Evolutionary conservation across 2,329 filamentous ascomycete genomes (phyloP).

Genomic region (Epichloe aotearoae): DNA sequence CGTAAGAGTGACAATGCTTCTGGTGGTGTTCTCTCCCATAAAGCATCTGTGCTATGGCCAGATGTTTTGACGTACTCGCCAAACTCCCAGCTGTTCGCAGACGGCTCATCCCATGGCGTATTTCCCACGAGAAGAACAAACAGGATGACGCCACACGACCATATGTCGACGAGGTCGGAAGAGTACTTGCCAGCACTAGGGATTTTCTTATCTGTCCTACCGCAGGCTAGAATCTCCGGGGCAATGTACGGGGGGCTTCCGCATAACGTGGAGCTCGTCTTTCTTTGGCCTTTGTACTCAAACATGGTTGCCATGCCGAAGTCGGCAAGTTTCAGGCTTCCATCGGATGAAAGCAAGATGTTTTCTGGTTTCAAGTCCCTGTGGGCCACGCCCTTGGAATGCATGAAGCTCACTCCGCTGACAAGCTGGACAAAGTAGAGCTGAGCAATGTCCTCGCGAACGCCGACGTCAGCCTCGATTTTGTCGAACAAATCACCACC

Average conservation of each 20-base stretch:
- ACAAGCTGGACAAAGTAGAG: slow-evolving; percentile 91
- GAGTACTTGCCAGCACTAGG: slow-evolving; percentile 47
- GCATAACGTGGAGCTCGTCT: slow-evolving; percentile 78
- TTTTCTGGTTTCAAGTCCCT: slow-evolving; percentile 91
- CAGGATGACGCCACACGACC: slow-evolving; percentile 96
- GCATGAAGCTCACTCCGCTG: slow-evolving; percentile 84
- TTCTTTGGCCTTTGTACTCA: slow-evolving; percentile 70
- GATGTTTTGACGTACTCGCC: slow-evolving; percentile 71
- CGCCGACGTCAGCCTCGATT: slow-evolving; percentile 92
- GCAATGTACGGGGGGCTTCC: slow-evolving; percentile 96
- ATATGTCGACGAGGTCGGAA: slow-evolving; percentile 78
- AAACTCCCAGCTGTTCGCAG: slow-evolving; percentile 75
- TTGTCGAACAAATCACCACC: slow-evolving; percentile 98
- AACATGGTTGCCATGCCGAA: slow-evolving; percentile 95
- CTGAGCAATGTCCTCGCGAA: slow-evolving; percentile 89
- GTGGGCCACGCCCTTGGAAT: slow-evolving; percentile 89
- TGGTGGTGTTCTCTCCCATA: slow-evolving; percentile 69
- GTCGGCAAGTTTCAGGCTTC: slow-evolving; percentile 86
- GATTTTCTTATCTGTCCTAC: slow-evolving; percentile 31
- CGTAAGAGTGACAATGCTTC: slow-evolving; percentile 70
- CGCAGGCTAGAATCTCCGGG: slow-evolving; percentile 64
- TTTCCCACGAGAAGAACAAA: slow-evolving; percentile 93
- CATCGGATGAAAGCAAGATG: slow-evolving; percentile 72
- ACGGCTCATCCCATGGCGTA: slow-evolving; percentile 94
- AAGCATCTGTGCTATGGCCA: slow-evolving; percentile 69